phyloP scores from a whole-genome alignment of 768 basidiomycete genomes.

The Tulasnella sp. region DNA sequence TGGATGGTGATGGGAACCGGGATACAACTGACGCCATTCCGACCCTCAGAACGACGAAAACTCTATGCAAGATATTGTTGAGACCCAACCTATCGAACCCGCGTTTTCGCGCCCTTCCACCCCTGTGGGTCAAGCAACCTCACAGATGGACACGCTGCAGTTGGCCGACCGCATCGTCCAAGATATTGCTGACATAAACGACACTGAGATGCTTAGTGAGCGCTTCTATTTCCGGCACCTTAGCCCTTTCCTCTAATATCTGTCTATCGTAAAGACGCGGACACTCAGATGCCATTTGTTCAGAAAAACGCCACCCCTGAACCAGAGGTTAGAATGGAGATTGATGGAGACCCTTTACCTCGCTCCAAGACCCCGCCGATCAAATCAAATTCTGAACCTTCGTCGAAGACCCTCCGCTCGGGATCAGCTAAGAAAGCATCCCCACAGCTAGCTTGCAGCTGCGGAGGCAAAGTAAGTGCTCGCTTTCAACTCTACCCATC shows the following conservation, averaged over 20 bases:
- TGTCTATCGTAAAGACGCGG: not conserved
- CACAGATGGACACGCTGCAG: slow-evolving; percentile 20
- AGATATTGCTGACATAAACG: not conserved
- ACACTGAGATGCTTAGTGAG: slow-evolving; percentile 15
- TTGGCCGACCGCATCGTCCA: not conserved
- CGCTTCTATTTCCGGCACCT: not conserved
- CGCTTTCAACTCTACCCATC: not conserved
- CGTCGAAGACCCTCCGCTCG: slow-evolving; percentile 1
- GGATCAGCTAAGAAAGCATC: not conserved
- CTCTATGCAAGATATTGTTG: not conserved
- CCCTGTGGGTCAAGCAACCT: not conserved
- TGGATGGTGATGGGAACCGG: not conserved
- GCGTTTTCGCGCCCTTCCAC: not conserved
- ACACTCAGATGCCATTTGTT: not conserved
- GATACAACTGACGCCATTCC: not conserved
- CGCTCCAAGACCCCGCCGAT: not conserved
- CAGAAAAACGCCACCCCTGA: too few relatives aligned
- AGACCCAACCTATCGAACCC: slow-evolving; percentile 18
- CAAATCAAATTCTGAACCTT: not conserved
- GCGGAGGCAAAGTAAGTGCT: slow-evolving; percentile 18
- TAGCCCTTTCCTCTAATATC: not conserved
- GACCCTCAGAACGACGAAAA: not conserved
- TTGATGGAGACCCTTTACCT: not conserved
- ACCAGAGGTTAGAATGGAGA: slow-evolving; percentile 9
- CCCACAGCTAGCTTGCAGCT: not conserved